Evolutionary conservation across 2,329 filamentous ascomycete genomes (phyloP).

Genomic region (Stagonosporopsis rhizophila): DNA sequence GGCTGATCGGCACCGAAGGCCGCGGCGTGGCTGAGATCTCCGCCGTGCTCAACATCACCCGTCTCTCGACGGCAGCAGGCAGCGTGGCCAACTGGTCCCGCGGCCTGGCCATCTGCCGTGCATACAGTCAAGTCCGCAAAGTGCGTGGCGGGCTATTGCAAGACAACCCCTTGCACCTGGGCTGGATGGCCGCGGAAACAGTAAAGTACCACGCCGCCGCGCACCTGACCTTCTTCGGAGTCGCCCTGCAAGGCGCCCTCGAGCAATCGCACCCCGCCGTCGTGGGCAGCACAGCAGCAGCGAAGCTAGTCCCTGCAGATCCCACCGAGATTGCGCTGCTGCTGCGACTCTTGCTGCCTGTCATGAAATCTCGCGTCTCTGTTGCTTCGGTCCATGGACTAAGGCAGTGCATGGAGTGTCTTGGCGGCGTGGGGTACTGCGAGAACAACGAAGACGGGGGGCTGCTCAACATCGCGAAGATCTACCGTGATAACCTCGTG

Average conservation of each 20-base stretch:
- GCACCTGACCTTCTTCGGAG: conserved; percentile 62
- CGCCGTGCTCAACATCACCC: conserved; percentile 71
- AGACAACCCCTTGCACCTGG: conserved; percentile 64
- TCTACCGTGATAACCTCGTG: conserved; percentile 70
- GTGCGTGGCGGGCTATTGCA: conserved; percentile 58
- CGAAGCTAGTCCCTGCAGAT: conserved; percentile 31
- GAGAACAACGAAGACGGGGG: conserved; percentile 65
- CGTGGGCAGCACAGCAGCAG: conserved; percentile 28
- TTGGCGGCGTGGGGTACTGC: conserved; percentile 72
- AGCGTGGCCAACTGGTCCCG: conserved; percentile 63
- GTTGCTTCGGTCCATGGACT: conserved; percentile 55
- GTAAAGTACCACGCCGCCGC: conserved; percentile 64
- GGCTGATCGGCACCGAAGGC: conserved; percentile 71
- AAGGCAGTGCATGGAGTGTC: conserved; percentile 65
- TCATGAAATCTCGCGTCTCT: conserved; percentile 36
- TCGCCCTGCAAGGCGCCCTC: conserved; percentile 62
- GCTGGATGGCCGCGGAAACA: conserved; percentile 64
- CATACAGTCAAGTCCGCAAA: conserved; percentile 65
- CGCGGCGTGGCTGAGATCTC: conserved; percentile 72
- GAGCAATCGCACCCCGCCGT: conserved; percentile 54
- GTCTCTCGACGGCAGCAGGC: conserved; percentile 64
- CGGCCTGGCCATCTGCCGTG: conserved; percentile 64
- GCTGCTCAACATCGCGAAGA: conserved; percentile 67
- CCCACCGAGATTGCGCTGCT: conserved; percentile 22
- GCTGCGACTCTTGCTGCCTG: conserved; percentile 35